A percentile compares a stretch with the other conserved stretches of the same genome.
phyloP scores from a whole-genome alignment of 2,329 filamentous ascomycete genomes.

The Penicillium sp. region DNA sequence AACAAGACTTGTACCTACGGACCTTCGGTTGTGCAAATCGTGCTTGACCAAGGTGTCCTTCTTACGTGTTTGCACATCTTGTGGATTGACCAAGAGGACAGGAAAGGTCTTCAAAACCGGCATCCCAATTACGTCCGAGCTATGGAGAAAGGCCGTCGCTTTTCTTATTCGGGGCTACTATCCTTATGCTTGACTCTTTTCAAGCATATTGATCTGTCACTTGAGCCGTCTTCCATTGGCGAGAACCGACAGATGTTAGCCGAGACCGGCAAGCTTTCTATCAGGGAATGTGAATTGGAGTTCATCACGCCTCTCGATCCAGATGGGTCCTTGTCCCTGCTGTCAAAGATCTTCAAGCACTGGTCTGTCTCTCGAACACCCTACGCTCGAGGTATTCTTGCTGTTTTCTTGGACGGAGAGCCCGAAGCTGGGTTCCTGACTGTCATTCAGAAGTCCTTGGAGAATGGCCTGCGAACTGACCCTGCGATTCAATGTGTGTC shows the following conservation, averaged over 20 bases:
- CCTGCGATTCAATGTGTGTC: slow-evolving; percentile 52
- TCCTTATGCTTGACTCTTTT: slow-evolving; percentile 45
- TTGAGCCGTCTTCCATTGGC: slow-evolving; percentile 28
- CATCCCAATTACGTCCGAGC: slow-evolving; percentile 50
- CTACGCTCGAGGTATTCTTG: slow-evolving; percentile 59
- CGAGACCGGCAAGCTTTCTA: slow-evolving; percentile 33
- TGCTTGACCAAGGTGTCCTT: slow-evolving; percentile 65
- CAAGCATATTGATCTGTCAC: slow-evolving; percentile 39
- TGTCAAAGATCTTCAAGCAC: slow-evolving; percentile 66
- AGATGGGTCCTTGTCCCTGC: slow-evolving; percentile 36
- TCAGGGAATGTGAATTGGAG: slow-evolving; percentile 35
- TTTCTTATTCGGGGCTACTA: slow-evolving; percentile 45
- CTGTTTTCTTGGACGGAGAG: slow-evolving; percentile 56
- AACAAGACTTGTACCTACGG: slow-evolving; percentile 66
- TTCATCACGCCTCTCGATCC: slow-evolving; percentile 37
- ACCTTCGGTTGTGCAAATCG: slow-evolving; percentile 55
- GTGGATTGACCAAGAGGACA: slow-evolving; percentile 56
- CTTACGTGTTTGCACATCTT: slow-evolving; percentile 61
- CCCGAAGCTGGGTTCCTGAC: slow-evolving; percentile 50
- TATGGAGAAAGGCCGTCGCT: slow-evolving; percentile 50
- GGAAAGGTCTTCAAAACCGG: slow-evolving; percentile 54
- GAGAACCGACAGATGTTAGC: slow-evolving; percentile 20
- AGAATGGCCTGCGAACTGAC: slow-evolving; percentile 56
- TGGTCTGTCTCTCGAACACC: slow-evolving; percentile 53
- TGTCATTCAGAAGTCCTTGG: slow-evolving; percentile 56